phyloP scores from a whole-genome alignment of 2,329 filamentous ascomycete species.

The Aspergillus sp. region DNA sequence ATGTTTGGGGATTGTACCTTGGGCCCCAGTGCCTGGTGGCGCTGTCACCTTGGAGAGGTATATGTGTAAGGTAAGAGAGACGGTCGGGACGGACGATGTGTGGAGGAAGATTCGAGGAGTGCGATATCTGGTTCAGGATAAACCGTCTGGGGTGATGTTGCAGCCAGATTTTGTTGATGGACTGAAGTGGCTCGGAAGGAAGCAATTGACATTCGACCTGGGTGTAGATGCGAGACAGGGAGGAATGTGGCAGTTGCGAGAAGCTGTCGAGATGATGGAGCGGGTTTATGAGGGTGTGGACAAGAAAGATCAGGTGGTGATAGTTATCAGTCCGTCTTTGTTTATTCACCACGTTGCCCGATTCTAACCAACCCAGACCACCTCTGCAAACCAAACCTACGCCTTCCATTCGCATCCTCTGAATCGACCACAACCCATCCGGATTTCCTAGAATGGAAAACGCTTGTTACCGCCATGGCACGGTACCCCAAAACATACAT shows the following conservation, averaged over 20 bases:
- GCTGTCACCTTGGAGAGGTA: conserved; percentile 57
- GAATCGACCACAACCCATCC: conserved; percentile 38
- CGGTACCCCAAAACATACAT: conserved; percentile 65
- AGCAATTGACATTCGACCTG: conserved; percentile 68
- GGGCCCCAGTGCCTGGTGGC: conserved; percentile 73
- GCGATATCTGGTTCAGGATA: conserved; percentile 75
- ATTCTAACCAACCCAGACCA: conserved; percentile 55
- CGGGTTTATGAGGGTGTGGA: conserved; percentile 56
- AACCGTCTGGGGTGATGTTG: conserved; percentile 60
- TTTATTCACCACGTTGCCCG: neutral
- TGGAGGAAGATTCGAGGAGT: conserved; percentile 71
- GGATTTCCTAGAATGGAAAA: conserved; percentile 62
- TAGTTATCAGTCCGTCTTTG: conserved; percentile 56
- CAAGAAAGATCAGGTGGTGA: conserved; percentile 48
- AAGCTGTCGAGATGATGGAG: conserved; percentile 63
- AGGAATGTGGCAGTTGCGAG: conserved; percentile 66
- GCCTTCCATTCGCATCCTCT: conserved; percentile 46
- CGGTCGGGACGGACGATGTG: conserved; percentile 49
- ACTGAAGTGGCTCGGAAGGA: conserved; percentile 57
- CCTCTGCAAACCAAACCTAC: conserved; percentile 78
- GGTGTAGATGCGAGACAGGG: conserved; percentile 75
- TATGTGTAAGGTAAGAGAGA: conserved; percentile 52
- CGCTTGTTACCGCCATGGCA: conserved; percentile 61
- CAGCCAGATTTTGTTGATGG: conserved; percentile 57
- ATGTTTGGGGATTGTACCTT: conserved; percentile 68